Evolutionary conservation across 371 early-diverging fungal species (phyloP), one percentile per base, ranked within the genome.

Genomic region (Choanephora cucurbitarum): DNA sequence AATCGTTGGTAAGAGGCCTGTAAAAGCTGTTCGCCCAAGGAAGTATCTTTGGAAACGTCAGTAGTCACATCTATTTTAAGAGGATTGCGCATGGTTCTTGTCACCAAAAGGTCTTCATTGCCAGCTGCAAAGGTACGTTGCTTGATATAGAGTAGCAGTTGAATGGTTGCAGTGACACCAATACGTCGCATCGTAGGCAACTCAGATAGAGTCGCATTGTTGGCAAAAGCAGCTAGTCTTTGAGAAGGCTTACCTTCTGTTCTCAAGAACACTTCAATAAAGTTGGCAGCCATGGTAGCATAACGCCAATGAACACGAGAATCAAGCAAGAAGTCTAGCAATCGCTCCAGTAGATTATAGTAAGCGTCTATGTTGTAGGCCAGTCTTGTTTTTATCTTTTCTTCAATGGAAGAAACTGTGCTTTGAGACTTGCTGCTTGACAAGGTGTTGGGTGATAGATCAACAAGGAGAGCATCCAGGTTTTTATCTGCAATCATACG

Each of bases 261-360:
- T 22, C 87, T 66, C 44, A 86, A 63, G 21, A 85, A 72, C 19
- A 88, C 57, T 41, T 91, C 91, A 7, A 94, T 60, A 41, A 91
- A 87, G 49, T 84, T 88, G 54, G 88, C 81, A 3, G 90, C 82
- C 86, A 93, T 91, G 0, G 85, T 78, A 1, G 84, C 78, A 64
- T 86, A 90, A 7, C 93, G 84, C 94, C 94, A 95, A 41, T 91
- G 92, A 0, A 91, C 66, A 7, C 78, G 74, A 13, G 81, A 64
- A 52, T 84, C 80, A 21, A 81, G 62, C 44, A 81, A 46, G 34
- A 85, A 68, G 6, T 55, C 71, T 11, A 87, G 57, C 22, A 88
- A 67, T 4, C 42, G 52, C 8, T 54, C 49, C 17, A 70, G 59
- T 54, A 79, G 18, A 23, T 61, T 52, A n/a, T 64, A 37, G 39